Percentiles rank a stretch among this genome's conserved stretches.
phyloP scores from a whole-genome alignment of 208 protist genomes.

The Trypanosoma cruzi region DNA sequence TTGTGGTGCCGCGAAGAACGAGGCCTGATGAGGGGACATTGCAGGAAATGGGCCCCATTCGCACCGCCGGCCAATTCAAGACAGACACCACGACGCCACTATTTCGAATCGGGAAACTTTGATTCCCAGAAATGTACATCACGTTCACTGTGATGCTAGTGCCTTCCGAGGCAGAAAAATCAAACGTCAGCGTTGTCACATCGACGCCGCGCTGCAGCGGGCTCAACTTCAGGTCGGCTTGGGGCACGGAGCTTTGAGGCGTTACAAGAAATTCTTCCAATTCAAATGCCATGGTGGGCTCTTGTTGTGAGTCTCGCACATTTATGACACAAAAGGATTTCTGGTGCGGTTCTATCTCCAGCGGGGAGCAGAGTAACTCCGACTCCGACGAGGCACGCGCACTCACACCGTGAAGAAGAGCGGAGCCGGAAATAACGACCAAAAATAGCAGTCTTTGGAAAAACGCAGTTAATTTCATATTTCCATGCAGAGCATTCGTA shows the following conservation, averaged over 20 bases:
- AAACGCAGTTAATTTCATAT: neutral
- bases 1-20: slow-evolving; percentile 34
- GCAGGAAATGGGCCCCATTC: slow-evolving; percentile 40
- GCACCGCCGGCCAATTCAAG: slow-evolving; percentile 34
- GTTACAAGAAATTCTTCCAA: slow-evolving; percentile 32
- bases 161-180: slow-evolving; percentile 29
- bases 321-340: slow-evolving; percentile 41
- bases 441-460: slow-evolving; percentile 1
- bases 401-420: neutral
- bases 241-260: slow-evolving; percentile 23
- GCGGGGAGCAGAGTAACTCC: slow-evolving; percentile 34
- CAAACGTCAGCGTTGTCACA: slow-evolving; percentile 42
- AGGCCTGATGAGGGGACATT: slow-evolving; percentile 32
- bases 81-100: slow-evolving; percentile 44
- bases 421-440: slow-evolving; percentile 2
- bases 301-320: slow-evolving; percentile 34
- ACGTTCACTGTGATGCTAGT: slow-evolving; percentile 38
- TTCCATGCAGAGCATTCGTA: too few species aligned
- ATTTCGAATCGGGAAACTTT: slow-evolving; percentile 30
- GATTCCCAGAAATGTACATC: slow-evolving; percentile 7
- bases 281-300: slow-evolving; percentile 42
- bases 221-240: slow-evolving; percentile 30
- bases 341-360: slow-evolving; percentile 31
- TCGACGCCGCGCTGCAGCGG: slow-evolving; percentile 32
- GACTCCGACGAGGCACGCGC: slow-evolving; percentile 34